Conservation (phyloP, 176 grass and related monocot genomes). For the Carex parvula region DNA sequence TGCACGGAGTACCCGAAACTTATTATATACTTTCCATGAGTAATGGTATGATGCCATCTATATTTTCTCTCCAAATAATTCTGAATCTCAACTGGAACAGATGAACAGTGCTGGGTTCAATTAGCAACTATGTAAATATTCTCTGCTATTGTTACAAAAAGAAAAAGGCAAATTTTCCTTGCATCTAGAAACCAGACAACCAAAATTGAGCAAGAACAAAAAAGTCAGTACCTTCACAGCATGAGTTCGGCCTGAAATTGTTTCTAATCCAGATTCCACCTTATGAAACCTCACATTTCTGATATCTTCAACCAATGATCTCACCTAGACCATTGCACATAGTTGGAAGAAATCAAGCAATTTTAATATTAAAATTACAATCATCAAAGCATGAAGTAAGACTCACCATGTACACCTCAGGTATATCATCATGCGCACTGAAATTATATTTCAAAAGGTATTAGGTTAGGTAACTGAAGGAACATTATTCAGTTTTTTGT, state of each 20-base stretch:
- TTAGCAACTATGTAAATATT: neutral
- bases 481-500: neutral
- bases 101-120: neutral
- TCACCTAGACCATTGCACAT: slow-evolving; percentile 44
- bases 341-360: slow-evolving; percentile 15
- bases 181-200: neutral
- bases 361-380: slow-evolving; percentile 9
- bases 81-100: neutral
- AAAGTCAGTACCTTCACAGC: slow-evolving; percentile 70
- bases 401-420: slow-evolving; percentile 85
- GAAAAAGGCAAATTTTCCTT: neutral
- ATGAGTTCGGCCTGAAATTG: slow-evolving; percentile 89
- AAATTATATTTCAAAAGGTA: neutral
- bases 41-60: neutral
- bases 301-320: slow-evolving; percentile 97
- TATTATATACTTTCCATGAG: neutral
- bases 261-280: slow-evolving; percentile 84
- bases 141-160: neutral
- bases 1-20: neutral
- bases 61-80: neutral
- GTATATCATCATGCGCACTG: slow-evolving; percentile 85
- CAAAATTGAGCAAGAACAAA: neutral
- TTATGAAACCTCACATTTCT: slow-evolving; percentile 98
- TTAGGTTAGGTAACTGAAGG: neutral
- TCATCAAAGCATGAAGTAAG: neutral